Percentiles rank a stretch among this genome's conserved stretches.
Conservation (phyloP, 306 rosid species). For the Gleditsia sinensis region DNA sequence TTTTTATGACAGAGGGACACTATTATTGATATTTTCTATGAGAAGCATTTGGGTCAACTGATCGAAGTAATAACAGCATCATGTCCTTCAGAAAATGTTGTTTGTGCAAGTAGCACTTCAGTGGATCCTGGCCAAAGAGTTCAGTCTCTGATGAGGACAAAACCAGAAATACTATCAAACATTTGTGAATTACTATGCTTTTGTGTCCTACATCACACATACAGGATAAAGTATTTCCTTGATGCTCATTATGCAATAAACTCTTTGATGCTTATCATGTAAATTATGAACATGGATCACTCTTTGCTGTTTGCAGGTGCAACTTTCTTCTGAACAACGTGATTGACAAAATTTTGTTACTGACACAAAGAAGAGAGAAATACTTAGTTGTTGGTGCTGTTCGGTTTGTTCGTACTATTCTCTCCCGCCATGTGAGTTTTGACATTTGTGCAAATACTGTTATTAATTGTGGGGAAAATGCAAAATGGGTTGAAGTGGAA, state of each 20-base stretch:
- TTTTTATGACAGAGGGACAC: conserved; percentile 72
- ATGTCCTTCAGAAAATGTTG: conserved; percentile 59
- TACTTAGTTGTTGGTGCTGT: conserved; percentile 93
- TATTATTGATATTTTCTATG: conserved; percentile 84
- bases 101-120: conserved; percentile 41
- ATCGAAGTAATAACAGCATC: conserved; percentile 75
- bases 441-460: conserved; percentile 12
- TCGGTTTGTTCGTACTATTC: conserved; percentile 89
- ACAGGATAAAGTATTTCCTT: conserved; percentile 87
- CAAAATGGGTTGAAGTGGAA: not conserved
- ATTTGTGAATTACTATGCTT: conserved; percentile 92
- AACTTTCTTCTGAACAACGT: conserved; percentile 74
- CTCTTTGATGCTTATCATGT: conserved; percentile 26
- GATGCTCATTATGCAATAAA: conserved; percentile 13
- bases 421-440: conserved; percentile 77
- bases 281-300: conserved; percentile 15
- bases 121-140: conserved; percentile 42
- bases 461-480: not conserved
- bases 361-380: conserved; percentile 76
- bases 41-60: conserved; percentile 83
- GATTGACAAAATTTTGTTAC: conserved; percentile 77
- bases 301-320: conserved; percentile 57
- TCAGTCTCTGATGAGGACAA: conserved; percentile 51
- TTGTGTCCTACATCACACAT: conserved; percentile 96
- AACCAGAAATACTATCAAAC: conserved; percentile 93